Evolutionary conservation across 2,329 filamentous ascomycete genomes (phyloP), one percentile per base, ranked within the genome.

Genomic region (Capronia epimyces): DNA sequence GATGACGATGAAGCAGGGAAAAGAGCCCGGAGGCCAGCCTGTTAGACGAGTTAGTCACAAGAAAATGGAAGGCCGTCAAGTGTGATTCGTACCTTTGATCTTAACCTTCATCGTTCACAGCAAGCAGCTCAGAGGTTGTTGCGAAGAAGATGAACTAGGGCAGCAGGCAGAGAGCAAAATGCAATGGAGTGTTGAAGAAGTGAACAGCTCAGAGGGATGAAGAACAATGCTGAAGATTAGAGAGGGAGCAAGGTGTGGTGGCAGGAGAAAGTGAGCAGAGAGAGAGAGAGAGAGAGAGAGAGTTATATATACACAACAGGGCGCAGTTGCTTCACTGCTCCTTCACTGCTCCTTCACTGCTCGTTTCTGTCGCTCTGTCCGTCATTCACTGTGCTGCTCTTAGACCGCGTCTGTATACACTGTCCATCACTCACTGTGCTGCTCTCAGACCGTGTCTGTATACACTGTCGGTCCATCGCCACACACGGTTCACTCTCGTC

Each of bases 21-120:
- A 12, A 16, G 25, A 12, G 27, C 37, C 39, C 22, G 39, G 36
- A 49, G 37, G 46, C 46, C 46, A 43, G 39, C 25, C 39, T 49
- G 39, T 15, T 15, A 34, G n/a, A 13, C 24, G 39, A 9, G 18
- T 24, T 5, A 25, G 29, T 43, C 20, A 21, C 18, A 32, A 21
- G 3, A 5, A 13, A 9, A 9, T 42, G 8, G 10, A 10, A 9
- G 32, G 21, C 24, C 5, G 5, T 5, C 24, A 27, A 10, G 24
- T n/a, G 31, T n/a, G 10, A 10, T 10, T n/a, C 31, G 13, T 31
- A 49, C 46, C 46, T 27, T 34, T 42, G 16, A 49, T 43, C 37
- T 32, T 43, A 20, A 43, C 39, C 46, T 42, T 24, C 46, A 49
- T 49, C 36, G 20, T 18, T 10, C 16, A 18, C 4, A 32, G 18